Base-by-base conservation (phyloP, 2,329 filamentous ascomycete genomes). In the Colletotrichum euphorbiae region DNA sequence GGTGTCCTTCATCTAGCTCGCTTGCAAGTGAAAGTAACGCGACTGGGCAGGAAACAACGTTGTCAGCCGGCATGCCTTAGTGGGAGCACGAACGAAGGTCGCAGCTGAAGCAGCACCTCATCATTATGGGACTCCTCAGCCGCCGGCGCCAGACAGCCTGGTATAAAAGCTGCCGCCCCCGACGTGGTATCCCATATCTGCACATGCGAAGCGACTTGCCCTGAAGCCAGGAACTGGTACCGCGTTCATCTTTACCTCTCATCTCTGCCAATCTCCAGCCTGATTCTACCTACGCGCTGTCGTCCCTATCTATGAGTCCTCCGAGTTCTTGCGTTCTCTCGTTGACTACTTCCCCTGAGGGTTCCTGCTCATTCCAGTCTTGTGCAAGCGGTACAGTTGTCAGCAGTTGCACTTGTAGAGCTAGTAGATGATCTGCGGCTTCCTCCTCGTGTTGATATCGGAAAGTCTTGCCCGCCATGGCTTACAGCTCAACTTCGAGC, bases 401-500 rank as follows among this genome's bases (percentile, higher is more conserved):
- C 13, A 21, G 48, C 51, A 55, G n/a, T 40, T 28, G 52, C 36
- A 43, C 40, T 19, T 19, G n/a, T 31, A n/a, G 9, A 33, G 19
- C 12, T 38, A 36, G 28, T 28, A 56, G 19, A 33, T 15, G 19
- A 15, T 15, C 24, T 19, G 21, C 43, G 15, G 12, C 21, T 24
- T 28, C 38, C 17, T 15, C 36, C 9, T 13, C 2, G 21, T n/a
- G 19, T 15, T 24, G 33, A 31, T 6, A 13, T 15, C 6, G 13
- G 12, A 24, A n/a, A 57, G 21, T 3, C 13, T 6, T 38, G 19
- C 24, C 42, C 40, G 7, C 12, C 17, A 69, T 69, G 67, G 43
- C 63, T 21, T 68, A 42, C 43, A 54, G 31, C 31, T 28, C 33
- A 33, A 57, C 19, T n/a, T 69, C 52, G n/a, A 36, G 19, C 46